These are phyloP conservation scores for Suillus subalutaceus DNA, from an alignment of 768 basidiomycete genomes.

Conservation along the genomic window DNA sequence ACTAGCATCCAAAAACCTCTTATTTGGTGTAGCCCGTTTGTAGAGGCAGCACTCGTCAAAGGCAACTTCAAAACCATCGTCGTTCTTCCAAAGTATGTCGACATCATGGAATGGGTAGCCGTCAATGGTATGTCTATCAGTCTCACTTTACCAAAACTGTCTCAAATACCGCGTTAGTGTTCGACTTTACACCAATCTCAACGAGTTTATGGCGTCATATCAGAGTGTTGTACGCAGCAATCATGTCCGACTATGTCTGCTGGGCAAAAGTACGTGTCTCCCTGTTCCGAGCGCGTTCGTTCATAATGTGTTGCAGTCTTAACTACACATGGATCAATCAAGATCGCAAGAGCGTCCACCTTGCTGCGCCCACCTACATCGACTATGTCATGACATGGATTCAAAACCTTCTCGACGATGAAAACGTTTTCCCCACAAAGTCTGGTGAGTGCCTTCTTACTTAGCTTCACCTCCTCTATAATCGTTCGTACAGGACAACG, in stretches of 20 bases:
- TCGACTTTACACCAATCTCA: constrained; percentile 96
- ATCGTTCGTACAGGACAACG: constrained; percentile 58
- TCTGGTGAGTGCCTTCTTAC: constrained; percentile 58
- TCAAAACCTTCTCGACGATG: constrained; percentile 93
- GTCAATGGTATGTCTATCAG: constrained; percentile 72
- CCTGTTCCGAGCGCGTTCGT: not conserved
- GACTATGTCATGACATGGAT: constrained; percentile 98
- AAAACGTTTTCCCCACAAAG: constrained; percentile 93
- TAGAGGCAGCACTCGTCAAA: constrained; percentile 93
- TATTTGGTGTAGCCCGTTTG: constrained; percentile 95
- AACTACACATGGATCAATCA: constrained; percentile 96
- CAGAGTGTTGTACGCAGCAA: constrained; percentile 90
- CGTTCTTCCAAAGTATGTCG: constrained; percentile 92
- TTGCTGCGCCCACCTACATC: constrained; percentile 95
- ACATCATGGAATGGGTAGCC: constrained; percentile 97
- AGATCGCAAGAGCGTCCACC: constrained; percentile 81
- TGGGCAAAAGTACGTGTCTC: constrained; percentile 68
- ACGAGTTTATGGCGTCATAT: constrained; percentile 92
- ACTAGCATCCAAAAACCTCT: constrained; percentile 56
- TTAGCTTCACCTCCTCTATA: constrained; percentile 1
- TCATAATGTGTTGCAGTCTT: constrained; percentile 49
- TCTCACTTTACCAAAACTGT: not conserved
- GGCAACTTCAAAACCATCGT: constrained; percentile 99
- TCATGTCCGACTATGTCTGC: constrained; percentile 93
- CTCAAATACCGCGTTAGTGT: constrained; percentile 54